Percentiles rank a stretch among this genome's conserved stretches.
Evolutionary conservation across 2,329 filamentous ascomycete genomes (phyloP).

Genomic region (Lecanicillium sp.): DNA sequence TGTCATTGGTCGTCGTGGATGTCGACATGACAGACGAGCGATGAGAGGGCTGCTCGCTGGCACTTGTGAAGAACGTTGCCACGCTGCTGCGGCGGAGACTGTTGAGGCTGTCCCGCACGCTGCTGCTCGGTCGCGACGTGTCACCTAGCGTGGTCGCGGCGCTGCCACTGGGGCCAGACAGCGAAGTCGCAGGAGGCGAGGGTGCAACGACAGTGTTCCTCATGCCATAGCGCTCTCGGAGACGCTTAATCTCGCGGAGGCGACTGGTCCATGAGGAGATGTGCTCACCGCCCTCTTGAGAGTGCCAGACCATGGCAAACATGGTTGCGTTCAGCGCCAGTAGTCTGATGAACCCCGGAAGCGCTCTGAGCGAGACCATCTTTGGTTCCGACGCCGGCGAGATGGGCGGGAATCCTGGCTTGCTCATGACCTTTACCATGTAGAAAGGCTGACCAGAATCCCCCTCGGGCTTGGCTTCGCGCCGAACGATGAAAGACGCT

Average conservation of each 20-base stretch:
- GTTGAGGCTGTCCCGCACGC: constrained; percentile 55
- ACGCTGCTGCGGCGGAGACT: constrained; percentile 58
- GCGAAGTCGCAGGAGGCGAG: constrained; percentile 24
- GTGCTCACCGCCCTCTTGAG: constrained; percentile 70
- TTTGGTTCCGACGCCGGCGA: constrained; percentile 86
- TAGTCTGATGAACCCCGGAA: constrained; percentile 81
- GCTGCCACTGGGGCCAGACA: constrained; percentile 13
- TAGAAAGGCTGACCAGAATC: constrained; percentile 58
- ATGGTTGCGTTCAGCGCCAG: constrained; percentile 90
- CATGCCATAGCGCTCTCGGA: constrained; percentile 62
- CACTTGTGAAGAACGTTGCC: constrained; percentile 56
- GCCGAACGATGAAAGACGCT: constrained; percentile 65
- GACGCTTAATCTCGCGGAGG: constrained; percentile 73
- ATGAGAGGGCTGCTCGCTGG: constrained; percentile 51
- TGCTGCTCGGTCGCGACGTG: constrained; percentile 37
- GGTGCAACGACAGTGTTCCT: constrained; percentile 26
- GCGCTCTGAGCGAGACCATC: constrained; percentile 73
- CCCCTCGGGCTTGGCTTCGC: constrained; percentile 34
- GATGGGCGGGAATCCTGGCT: constrained; percentile 83
- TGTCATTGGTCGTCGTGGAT: constrained; percentile 47
- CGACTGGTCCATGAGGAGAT: constrained; percentile 86
- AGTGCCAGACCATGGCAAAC: constrained; percentile 86
- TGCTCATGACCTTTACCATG: constrained; percentile 82
- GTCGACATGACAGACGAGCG: constrained; percentile 52
- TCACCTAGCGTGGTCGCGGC: constrained; percentile 20